Conservation (phyloP, 306 rosid species). For the Mimosa pudica region DNA sequence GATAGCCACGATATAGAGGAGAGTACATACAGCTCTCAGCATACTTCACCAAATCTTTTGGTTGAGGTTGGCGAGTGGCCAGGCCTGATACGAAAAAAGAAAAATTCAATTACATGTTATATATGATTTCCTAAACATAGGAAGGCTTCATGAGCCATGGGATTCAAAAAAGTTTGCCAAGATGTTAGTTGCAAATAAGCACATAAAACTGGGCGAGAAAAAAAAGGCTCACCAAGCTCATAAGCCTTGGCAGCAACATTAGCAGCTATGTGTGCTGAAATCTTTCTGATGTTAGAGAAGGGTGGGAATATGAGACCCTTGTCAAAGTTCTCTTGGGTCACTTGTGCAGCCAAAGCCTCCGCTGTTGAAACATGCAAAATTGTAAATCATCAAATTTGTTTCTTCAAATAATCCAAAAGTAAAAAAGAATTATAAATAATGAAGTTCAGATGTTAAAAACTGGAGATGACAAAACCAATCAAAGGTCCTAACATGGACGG, state of each 20-base stretch:
- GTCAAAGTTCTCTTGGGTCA: constrained; percentile 62
- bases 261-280: constrained; percentile 96
- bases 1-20: constrained; percentile 71
- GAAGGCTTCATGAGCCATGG: not conserved
- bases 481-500: not conserved
- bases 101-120: constrained; percentile 1
- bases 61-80: constrained; percentile 90
- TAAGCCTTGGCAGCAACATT: constrained; percentile 85
- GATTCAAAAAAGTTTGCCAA: not conserved
- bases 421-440: not conserved
- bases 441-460: not conserved
- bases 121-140: not conserved
- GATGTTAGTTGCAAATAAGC: not conserved
- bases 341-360: constrained; percentile 87
- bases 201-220: not conserved
- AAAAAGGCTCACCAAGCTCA: constrained; percentile 69
- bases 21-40: constrained; percentile 96
- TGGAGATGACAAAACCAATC: not conserved
- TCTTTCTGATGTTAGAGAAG: constrained; percentile 81
- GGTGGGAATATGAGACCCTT: constrained; percentile 94
- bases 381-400: not conserved
- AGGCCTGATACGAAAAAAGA: constrained; percentile 53
- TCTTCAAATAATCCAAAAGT: not conserved
- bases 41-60: constrained; percentile 73
- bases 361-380: constrained; percentile 57